phyloP scores from a whole-genome alignment of 169 alveolate species.

The Cryptosporidium ubiquitum region DNA sequence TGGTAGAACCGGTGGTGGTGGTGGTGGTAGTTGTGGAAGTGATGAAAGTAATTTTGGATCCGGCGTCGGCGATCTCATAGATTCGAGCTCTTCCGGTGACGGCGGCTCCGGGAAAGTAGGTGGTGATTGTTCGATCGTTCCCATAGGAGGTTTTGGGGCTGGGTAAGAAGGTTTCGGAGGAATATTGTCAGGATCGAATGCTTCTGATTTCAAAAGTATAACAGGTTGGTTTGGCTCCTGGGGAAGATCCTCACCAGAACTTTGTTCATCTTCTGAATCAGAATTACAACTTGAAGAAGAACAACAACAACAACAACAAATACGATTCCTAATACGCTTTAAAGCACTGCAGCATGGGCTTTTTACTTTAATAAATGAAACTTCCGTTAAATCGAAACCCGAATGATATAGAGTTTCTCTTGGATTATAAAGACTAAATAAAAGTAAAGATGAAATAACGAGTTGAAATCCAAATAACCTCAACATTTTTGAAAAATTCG shows the following conservation, averaged over 20 bases:
- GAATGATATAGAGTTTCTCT: background rate
- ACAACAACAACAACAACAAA: background rate
- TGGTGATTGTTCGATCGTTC: too few species aligned
- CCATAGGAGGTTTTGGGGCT: background rate
- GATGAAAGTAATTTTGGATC: background rate
- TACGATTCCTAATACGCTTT: background rate
- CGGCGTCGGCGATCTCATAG: background rate
- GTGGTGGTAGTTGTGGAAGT: background rate
- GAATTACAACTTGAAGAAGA: background rate
- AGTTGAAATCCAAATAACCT: background rate
- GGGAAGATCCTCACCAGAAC: background rate
- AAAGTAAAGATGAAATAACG: background rate
- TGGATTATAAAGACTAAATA: background rate
- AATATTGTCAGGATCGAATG: background rate
- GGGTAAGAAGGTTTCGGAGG: constrained; percentile 11
- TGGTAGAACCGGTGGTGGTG: constrained; percentile 9
- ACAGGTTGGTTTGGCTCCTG: background rate
- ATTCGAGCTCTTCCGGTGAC: background rate
- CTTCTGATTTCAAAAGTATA: background rate
- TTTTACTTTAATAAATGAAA: background rate
- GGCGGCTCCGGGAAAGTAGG: background rate
- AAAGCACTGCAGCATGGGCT: background rate
- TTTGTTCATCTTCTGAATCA: background rate
- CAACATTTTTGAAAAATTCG: background rate
- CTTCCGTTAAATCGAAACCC: background rate